Evolutionary conservation across 2,329 filamentous ascomycete species (phyloP).

Genomic region (Cytospora paraplurivora): DNA sequence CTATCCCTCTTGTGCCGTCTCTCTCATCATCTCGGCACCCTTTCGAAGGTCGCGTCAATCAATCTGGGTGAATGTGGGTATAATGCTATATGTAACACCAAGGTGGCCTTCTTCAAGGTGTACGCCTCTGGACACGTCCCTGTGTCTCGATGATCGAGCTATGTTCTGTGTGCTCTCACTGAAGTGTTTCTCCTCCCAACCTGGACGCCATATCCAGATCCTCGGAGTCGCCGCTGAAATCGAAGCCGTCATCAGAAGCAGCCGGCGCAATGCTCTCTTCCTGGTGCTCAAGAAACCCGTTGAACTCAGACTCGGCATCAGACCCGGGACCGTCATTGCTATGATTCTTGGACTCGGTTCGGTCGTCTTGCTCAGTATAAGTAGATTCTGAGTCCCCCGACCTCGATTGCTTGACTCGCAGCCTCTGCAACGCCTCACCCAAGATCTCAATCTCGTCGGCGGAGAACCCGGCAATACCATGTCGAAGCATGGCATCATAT

Average conservation of each 20-base stretch:
- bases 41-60: neutral
- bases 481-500: constrained; percentile 20
- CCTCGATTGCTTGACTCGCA: neutral
- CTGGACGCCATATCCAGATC: constrained; percentile 17
- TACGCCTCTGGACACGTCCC: neutral
- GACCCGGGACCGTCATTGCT: neutral
- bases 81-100: neutral
- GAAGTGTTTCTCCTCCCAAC: constrained; percentile 12
- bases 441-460: constrained; percentile 5
- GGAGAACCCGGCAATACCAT: constrained; percentile 23
- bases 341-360: neutral
- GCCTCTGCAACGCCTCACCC: neutral
- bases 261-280: constrained; percentile 18
- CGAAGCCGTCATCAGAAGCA: constrained; percentile 1
- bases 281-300: constrained; percentile 24
- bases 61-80: neutral
- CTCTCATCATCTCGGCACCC: neutral
- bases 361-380: neutral
- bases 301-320: constrained; percentile 4
- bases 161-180: neutral
- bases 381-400: neutral
- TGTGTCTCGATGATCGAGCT: neutral
- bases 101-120: neutral
- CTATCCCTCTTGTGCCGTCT: neutral
- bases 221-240: constrained; percentile 10